Base-by-base conservation (phyloP, 192 early-diverging fungal genomes). In the Spizellomyces sp. region DNA sequence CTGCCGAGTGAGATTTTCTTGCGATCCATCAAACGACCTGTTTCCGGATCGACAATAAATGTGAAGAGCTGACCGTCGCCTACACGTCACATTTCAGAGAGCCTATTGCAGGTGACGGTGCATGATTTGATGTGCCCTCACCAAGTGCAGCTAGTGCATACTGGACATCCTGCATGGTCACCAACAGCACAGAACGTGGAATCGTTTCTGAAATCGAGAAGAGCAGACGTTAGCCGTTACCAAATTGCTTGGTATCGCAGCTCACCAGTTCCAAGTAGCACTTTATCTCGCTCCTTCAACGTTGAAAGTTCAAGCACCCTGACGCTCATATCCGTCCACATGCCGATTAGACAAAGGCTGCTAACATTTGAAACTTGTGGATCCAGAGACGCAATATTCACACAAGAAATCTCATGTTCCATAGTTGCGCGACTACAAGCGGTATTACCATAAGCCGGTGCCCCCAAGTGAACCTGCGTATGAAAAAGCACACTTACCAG, bases 11-110 rank as follows among this genome's bases (percentile, higher is more conserved):
- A 75, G n/a, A 93, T 80, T 42, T 83, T 79, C 65, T 90, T 91
- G 60, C 84, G 84, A 10, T 82, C 78, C 6, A 59, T 48, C 22
- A 90, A 66, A 17, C 55, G 48, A 2, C 67, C 68, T 7, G 22
- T 55, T 0, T 57, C 46, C 9, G 65, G 54, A 73, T 91, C 83
- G 8, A 93, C 52, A n/a, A 77, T 63, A 67, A 88, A 96, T n/a
- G 88, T 86, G 52, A 86, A 78, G 48, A 98, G 69, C n/a, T 88
- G 83, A 3, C 96, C 96, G 76, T 98, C 93, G 64, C 94, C 81
- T 82, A 57, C 21, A 4, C 8, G 0, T 60, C 36, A 64, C 27
- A 36, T 36, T 36, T 36, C 27, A 36, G 27, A 0, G 27, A 36
- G 27, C 27, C 3, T 36, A 36, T 36, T 36, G 27, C 27, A 36